These are phyloP conservation scores for Pseudogymnoascus destructans DNA, from an alignment of 2,329 filamentous ascomycete genomes.

Conservation along the genomic window DNA sequence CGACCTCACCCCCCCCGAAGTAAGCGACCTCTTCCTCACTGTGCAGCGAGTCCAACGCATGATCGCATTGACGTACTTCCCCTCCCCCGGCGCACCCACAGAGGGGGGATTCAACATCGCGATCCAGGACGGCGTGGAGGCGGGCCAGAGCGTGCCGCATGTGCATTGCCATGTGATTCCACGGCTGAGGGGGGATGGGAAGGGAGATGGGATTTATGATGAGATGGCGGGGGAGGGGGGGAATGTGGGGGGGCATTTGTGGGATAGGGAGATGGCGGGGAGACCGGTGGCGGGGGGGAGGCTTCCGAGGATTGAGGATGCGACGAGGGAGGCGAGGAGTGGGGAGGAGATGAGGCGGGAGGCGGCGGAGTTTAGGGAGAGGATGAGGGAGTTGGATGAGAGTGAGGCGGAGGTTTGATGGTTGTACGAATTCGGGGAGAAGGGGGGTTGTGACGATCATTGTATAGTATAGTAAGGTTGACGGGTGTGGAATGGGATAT, in stretches of 20 bases:
- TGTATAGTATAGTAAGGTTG: not conserved
- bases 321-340: slow-evolving; percentile 50
- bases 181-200: slow-evolving; percentile 41
- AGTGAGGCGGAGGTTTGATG: not conserved
- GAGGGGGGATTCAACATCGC: slow-evolving; percentile 81
- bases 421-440: not conserved
- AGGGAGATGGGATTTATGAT: slow-evolving; percentile 66
- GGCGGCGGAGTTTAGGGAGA: slow-evolving; percentile 36
- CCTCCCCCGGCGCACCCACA: slow-evolving; percentile 25
- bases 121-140: slow-evolving; percentile 81
- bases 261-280: slow-evolving; percentile 33
- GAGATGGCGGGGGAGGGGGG: slow-evolving; percentile 75
- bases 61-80: slow-evolving; percentile 47
- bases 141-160: slow-evolving; percentile 88
- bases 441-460: not conserved
- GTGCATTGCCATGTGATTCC: slow-evolving; percentile 90
- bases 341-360: slow-evolving; percentile 69
- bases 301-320: slow-evolving; percentile 61
- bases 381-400: slow-evolving; percentile 19
- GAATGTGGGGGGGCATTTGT: slow-evolving; percentile 61
- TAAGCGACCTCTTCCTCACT: slow-evolving; percentile 71
- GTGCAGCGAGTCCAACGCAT: slow-evolving; percentile 73
- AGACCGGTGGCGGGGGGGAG: slow-evolving; percentile 38
- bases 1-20: slow-evolving; percentile 22
- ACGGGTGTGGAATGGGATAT: not conserved